Percentiles rank a stretch among this genome's conserved stretches.
Evolutionary conservation across 306 rosid genomes (phyloP).

Genomic region (Leucaena leucocephala): DNA sequence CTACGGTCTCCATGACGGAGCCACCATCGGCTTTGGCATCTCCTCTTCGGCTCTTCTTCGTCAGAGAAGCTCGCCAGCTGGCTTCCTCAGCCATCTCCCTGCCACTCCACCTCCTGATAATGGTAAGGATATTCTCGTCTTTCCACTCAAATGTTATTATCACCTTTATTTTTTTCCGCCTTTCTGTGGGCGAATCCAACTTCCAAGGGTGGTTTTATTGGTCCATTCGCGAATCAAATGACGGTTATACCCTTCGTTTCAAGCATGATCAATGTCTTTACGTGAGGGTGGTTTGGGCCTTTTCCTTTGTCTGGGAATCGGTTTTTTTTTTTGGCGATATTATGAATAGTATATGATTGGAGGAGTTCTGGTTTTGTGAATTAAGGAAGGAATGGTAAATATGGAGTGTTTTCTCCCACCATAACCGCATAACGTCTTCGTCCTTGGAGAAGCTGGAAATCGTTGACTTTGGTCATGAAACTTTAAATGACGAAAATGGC

Average conservation of each 20-base stretch:
- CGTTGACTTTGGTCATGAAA: not conserved
- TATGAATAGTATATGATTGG: not conserved
- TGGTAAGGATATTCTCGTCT: conserved; percentile 37
- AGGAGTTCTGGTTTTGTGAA: not conserved
- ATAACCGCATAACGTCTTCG: not conserved
- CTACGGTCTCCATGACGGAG: not conserved
- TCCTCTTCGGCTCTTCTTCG: conserved; percentile 55
- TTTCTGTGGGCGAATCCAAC: conserved; percentile 19
- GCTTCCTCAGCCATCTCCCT: conserved; percentile 62
- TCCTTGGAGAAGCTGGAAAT: not conserved
- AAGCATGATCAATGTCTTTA: not conserved
- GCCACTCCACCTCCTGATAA: conserved; percentile 37
- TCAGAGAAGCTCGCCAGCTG: conserved; percentile 96
- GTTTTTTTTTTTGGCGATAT: not conserved
- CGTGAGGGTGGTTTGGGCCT: not conserved
- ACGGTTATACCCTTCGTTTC: not conserved
- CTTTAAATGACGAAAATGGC: not conserved
- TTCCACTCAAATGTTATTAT: not conserved
- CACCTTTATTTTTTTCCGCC: not conserved
- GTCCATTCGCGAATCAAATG: not conserved
- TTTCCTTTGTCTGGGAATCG: not conserved
- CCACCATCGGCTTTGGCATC: not conserved
- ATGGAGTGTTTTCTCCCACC: not conserved
- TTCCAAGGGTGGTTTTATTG: not conserved
- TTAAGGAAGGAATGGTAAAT: not conserved